A percentile compares a stretch with the other conserved stretches of the same genome.
phyloP scores from a whole-genome alignment of 2,329 filamentous ascomycete genomes.

The Pseudogymnoascus sp. region DNA sequence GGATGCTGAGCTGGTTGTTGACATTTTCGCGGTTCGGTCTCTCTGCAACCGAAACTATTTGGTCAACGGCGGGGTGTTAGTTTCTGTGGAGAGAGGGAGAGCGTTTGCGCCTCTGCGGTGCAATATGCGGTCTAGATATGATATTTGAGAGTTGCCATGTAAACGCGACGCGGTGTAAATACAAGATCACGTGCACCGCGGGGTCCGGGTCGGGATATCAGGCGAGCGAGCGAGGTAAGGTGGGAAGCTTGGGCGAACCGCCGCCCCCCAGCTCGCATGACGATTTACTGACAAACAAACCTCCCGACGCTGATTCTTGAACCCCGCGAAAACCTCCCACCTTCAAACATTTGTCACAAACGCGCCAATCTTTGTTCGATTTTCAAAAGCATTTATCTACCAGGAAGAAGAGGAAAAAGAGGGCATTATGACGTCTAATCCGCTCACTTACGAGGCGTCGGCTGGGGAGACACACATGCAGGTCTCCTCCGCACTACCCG shows the following conservation, averaged over 20 bases:
- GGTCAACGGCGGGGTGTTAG: background rate
- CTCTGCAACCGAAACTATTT: background rate
- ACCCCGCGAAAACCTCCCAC: background rate
- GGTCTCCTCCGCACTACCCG: conserved; percentile 63
- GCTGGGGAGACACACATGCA: conserved; percentile 65
- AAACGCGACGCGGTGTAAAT: conserved; percentile 8
- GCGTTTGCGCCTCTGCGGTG: background rate
- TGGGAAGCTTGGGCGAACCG: background rate
- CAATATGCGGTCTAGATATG: background rate
- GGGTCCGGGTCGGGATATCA: background rate
- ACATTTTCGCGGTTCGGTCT: background rate
- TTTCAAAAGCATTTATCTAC: background rate
- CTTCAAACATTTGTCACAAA: background rate
- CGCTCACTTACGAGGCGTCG: conserved; percentile 69
- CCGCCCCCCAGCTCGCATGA: background rate
- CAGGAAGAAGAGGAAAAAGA: background rate
- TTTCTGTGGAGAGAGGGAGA: background rate
- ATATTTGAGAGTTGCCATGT: background rate
- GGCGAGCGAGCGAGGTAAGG: background rate
- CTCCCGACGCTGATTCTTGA: background rate
- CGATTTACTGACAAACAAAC: background rate
- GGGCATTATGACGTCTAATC: conserved; percentile 53
- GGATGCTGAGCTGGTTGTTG: conserved; percentile 13
- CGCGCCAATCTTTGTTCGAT: background rate
- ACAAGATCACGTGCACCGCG: background rate